Percentiles rank a stretch among this genome's conserved stretches.
Conservation (phyloP, 345 rosid species). For the Mangifera indica region DNA sequence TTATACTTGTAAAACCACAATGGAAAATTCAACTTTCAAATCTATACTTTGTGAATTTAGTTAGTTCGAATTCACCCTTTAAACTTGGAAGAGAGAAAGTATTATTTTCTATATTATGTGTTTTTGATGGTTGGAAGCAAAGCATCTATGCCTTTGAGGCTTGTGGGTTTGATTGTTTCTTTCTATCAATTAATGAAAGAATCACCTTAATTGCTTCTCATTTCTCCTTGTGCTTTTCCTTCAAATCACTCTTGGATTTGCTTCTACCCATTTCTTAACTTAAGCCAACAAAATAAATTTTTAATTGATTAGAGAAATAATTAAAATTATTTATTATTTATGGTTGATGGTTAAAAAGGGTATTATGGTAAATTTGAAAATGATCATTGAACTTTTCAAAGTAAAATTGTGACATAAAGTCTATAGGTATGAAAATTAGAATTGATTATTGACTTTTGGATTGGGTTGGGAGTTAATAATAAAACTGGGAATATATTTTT, state of each 20-base stretch:
- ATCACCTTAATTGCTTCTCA: not conserved
- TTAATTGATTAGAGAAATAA: not conserved
- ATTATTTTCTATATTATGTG: not conserved
- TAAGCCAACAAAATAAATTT: not conserved
- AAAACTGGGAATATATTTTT: too few relatives aligned
- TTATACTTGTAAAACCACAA: too few relatives aligned
- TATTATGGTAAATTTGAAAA: too few relatives aligned
- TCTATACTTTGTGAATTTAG: too few relatives aligned
- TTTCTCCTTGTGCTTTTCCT: not conserved
- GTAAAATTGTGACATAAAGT: not conserved
- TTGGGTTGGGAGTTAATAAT: too few relatives aligned
- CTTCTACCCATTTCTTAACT: not conserved
- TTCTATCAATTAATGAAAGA: not conserved
- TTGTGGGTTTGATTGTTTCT: not conserved
- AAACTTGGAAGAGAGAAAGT: not conserved
- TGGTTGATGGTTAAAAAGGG: too few relatives aligned
- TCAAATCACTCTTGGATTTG: not conserved
- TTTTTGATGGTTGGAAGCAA: constrained; percentile 44
- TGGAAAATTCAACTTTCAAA: too few relatives aligned
- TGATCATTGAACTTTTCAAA: not conserved
- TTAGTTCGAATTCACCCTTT: too few relatives aligned
- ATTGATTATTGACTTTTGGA: not conserved
- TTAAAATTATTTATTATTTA: too few relatives aligned
- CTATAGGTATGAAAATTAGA: not conserved
- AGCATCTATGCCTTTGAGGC: constrained; percentile 29